Evolutionary conservation across 306 rosid genomes (phyloP), one percentile per base, ranked within the genome.

Genomic region (Glycine latifolia): DNA sequence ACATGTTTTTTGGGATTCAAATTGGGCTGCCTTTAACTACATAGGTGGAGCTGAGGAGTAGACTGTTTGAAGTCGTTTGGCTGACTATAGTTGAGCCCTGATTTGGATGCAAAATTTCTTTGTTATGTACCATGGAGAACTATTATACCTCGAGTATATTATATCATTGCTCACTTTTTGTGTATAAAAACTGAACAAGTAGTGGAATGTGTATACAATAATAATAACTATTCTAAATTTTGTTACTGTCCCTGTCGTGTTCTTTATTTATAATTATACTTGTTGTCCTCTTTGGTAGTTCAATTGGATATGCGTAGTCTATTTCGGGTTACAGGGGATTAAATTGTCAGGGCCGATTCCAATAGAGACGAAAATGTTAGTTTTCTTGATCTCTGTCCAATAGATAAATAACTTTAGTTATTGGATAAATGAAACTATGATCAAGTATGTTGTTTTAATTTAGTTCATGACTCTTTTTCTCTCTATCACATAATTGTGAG

Each of bases 11-110:
- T 26, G 14, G 66, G 15, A 16, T 43, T 8, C 62, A 55, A 56
- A 39, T 8, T 37, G 3, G 69, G 46, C 56, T 69, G 41, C 55
- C 15, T 26, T 47, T 37, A 11, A 60, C 71, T 10, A 35, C 33
- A 15, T 67, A 39, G 74, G 71, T 8, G 10, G 39, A 79, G 73
- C 83, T 10, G 60, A 26, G 26, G 81, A 37, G 37, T 56, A 84
- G 71, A 81, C 31, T 60, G 31, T 49, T 14, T 58, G 17, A 33
- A 83, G 74, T 48, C 4, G 33, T 62, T 7, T 13, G 67, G 39
- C 43, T 54, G 20, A 55, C 11, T 60, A 9, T 41, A 10, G 52
- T 26, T 76, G 77, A 50, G 46, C 75, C n/a, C 66, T 74, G 59
- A 41, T 65, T 76, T 71, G 31, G 31, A 26, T 26, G 1, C 31